Conservation (phyloP, 345 rosid species). For the Dipteronia dyeriana region DNA sequence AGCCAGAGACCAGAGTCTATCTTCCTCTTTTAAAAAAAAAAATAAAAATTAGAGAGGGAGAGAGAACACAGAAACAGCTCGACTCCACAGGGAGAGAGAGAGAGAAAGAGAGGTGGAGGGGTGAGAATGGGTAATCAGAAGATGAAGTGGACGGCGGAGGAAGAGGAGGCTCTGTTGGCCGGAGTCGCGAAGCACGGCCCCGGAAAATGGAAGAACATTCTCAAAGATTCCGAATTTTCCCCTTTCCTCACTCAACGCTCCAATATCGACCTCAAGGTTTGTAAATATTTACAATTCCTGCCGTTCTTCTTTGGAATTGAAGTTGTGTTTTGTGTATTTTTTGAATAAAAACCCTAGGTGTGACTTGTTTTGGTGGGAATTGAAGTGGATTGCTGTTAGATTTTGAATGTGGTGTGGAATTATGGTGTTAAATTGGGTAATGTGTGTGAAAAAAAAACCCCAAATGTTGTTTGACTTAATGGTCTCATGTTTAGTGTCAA, state of each 20-base stretch:
- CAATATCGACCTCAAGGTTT: constrained; percentile 88
- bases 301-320: neutral
- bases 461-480: neutral
- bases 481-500: neutral
- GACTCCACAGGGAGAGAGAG: neutral
- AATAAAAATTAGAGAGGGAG: neutral
- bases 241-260: constrained; percentile 63
- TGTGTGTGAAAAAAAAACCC: neutral
- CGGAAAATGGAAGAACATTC: constrained; percentile 87
- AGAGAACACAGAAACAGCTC: neutral
- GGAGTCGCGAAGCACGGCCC: constrained; percentile 73
- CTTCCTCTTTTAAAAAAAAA: neutral
- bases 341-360: neutral
- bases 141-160: constrained; percentile 83
- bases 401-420: neutral
- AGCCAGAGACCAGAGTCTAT: neutral
- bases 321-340: neutral
- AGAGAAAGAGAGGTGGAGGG: constrained; percentile 1
- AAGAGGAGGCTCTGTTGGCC: constrained; percentile 71
- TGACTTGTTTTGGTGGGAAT: neutral
- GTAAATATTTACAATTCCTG: neutral
- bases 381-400: neutral
- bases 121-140: constrained; percentile 79
- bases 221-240: constrained; percentile 69
- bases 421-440: neutral